phyloP scores from a whole-genome alignment of 257 asterid genomes.

The Jasminum sambac region DNA sequence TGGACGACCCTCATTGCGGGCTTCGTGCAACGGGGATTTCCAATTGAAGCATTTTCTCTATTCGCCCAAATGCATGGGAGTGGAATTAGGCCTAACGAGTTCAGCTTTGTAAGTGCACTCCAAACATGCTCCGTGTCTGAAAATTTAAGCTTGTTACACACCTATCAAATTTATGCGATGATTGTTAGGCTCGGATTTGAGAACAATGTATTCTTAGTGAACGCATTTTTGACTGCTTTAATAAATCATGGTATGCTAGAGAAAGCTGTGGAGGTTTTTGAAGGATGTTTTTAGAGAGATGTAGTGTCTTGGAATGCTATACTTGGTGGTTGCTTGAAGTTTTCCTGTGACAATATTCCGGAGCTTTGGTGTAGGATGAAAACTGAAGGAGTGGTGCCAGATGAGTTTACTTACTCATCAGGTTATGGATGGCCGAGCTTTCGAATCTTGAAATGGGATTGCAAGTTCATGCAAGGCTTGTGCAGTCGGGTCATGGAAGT shows the following conservation, averaged over 20 bases:
- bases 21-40: slow-evolving; percentile 54
- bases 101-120: slow-evolving; percentile 64
- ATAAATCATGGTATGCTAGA: slow-evolving; percentile 47
- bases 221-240: slow-evolving; percentile 56
- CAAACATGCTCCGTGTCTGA: slow-evolving; percentile 59
- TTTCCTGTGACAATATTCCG: slow-evolving; percentile 37
- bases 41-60: slow-evolving; percentile 47
- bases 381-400: slow-evolving; percentile 53
- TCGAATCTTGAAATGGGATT: slow-evolving; percentile 54
- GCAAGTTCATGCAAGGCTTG: slow-evolving; percentile 56
- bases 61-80: slow-evolving; percentile 53
- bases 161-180: slow-evolving; percentile 54
- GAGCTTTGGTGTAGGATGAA: slow-evolving; percentile 57
- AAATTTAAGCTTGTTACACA: slow-evolving; percentile 38
- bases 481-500: slow-evolving; percentile 60
- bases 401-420: slow-evolving; percentile 62
- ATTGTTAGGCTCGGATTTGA: slow-evolving; percentile 57
- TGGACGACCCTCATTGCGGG: slow-evolving; percentile 81
- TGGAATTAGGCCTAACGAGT: slow-evolving; percentile 55
- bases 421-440: slow-evolving; percentile 64
- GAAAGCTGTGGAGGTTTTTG: slow-evolving; percentile 52
- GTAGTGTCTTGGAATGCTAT: slow-evolving; percentile 77
- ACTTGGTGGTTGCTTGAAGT: slow-evolving; percentile 56
- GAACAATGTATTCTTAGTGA: slow-evolving; percentile 49
- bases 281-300: slow-evolving; percentile 42